Base-by-base conservation (phyloP, 768 basidiomycete species). In the Boletus tomentosulus region DNA sequence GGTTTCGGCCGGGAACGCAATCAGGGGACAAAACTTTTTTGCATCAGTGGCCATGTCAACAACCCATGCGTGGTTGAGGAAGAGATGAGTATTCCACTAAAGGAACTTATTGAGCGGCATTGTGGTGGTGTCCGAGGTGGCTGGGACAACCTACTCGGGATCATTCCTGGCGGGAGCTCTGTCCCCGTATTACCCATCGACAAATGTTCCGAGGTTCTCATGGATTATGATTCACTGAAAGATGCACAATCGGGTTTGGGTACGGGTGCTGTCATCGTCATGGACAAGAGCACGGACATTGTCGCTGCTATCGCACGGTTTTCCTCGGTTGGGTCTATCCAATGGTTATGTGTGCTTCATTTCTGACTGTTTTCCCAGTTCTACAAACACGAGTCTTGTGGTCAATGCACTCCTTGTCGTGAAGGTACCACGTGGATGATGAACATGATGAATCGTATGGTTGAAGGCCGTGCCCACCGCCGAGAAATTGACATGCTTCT, bases 401-500 rank as follows among this genome's bases (percentile, higher is more conserved):
- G 96, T 13, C 96, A 98, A 68, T 98, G 95, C 64, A 95, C 93
- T 11, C 93, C 94, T 4, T 96, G 93, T 69, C 76, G 92, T 58
- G 90, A 94, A 65, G 93, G 94, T 35, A 98, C 96, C 2, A 97
- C 93, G 0, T 98, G 96, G 96, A 92, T 99, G 90, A 92, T 89
- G 84, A 96, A 98, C 73, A 98, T 98, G 93, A 99, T 99, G 96
- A 82, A 92, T 69, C 86, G 96, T 45, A 84, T 99, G 78, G 92
- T 89, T 16, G 89, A 91, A 66, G 96, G 96, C 3, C 82, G 95
- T 11, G 91, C 87, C 0, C 91, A 95, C 65, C 79, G 80, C 59
- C 86, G 96, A 54, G 96, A 99, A 76, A 98, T 99, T 54, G 96
- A 98, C 71, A 98, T 98, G 96, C 78, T 99, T 12, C 82, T 95